Percentiles rank a stretch among this genome's conserved stretches.
These are phyloP conservation scores for Sphagnum tenellum DNA, from an alignment of 225 moss, liverwort and hornwort genomes.

Conservation along the genomic window DNA sequence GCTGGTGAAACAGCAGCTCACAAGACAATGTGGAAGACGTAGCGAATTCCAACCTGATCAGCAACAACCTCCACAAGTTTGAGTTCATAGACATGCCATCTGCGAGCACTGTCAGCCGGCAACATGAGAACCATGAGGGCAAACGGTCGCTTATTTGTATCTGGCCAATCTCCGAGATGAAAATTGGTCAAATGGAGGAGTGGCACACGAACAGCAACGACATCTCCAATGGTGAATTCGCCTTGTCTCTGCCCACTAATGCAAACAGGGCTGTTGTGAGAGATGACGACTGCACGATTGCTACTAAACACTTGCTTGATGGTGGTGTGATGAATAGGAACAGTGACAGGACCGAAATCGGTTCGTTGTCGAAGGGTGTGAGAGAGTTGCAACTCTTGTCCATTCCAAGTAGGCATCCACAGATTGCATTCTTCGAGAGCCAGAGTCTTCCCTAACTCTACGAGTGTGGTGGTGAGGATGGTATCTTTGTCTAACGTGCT, in stretches of 20 bases:
- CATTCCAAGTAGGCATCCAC: conserved; percentile 5
- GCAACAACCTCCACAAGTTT: conserved; percentile 6
- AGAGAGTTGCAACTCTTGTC: conserved; percentile 3
- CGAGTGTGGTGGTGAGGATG: conserved; percentile 4
- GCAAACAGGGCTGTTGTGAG: conserved; percentile 1
- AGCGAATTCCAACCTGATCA: conserved; percentile 1
- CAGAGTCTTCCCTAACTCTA: conserved; percentile 6
- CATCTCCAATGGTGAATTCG: conserved; percentile 3
- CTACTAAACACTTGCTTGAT: conserved; percentile 7
- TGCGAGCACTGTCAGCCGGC: conserved; percentile 6
- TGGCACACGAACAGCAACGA: conserved; percentile 6
- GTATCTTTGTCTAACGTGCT: background rate
- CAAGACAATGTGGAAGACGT: no score
- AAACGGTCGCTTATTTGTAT: background rate
- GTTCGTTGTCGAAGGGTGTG: conserved; percentile 2
- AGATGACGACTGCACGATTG: conserved; percentile 5
- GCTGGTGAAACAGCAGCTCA: no score
- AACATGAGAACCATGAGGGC: conserved; percentile 9
- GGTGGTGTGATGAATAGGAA: conserved; percentile 3
- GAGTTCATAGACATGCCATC: conserved; percentile 7
- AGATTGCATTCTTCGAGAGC: conserved; percentile 5
- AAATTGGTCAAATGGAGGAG: conserved; percentile 2
- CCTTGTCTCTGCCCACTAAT: background rate
- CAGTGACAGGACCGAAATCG: background rate
- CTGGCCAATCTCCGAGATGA: conserved; percentile 3